Evolutionary conservation across 495 filamentous ascomycete species (phyloP), one percentile per base, ranked within the genome.

Genomic region (Durotheca rogersii): DNA sequence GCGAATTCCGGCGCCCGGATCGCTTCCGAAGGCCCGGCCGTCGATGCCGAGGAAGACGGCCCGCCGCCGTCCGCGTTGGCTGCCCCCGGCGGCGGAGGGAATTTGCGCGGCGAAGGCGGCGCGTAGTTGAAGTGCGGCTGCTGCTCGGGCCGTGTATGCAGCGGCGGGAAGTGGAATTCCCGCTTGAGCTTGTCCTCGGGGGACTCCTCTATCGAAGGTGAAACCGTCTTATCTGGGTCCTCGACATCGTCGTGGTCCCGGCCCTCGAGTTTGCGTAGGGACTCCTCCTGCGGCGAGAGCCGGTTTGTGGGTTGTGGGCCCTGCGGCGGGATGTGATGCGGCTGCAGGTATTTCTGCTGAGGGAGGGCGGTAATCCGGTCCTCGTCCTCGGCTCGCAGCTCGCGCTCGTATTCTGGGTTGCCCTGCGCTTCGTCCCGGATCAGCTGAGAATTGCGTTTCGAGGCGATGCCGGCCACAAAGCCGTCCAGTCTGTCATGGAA

Each of bases 401-500:
- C 84, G 53, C 81, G 79, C 67, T 93, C 89, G 27, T 81, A 75
- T 36, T 90, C 87, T 2, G 74, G 68, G 60, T 95, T 85, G n/a
- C 88, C 88, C 31, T 76, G 80, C 3, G 90, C 89, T 72, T 89
- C 89, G 39, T 86, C 82, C 53, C 81, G 78, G 56, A 95, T 93
- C 16, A 88, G 71, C 6, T 87, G 85, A 17, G 84, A 88, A 69
- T 86, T 85, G 32, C 90, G 82, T 71, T 94, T 93, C 48, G 81
- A 83, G 19, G 86, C 86, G 34, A 94, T 87, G 40, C 82, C 84
- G 32, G 89, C 82, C 31, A 93, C 83, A 49, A 88, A 86, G 19
- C 85, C 83, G 65, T 91, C 86, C 18, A 95, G 81, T 70, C 87
- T 89, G 61, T 92, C 87, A 61, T 92, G 87, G 53, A 92, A 81